A percentile compares a stretch with the other conserved stretches of the same genome.
These are phyloP conservation scores for Arabidopsis arenosa DNA, from an alignment of 345 rosid species.

Conservation along the genomic window DNA sequence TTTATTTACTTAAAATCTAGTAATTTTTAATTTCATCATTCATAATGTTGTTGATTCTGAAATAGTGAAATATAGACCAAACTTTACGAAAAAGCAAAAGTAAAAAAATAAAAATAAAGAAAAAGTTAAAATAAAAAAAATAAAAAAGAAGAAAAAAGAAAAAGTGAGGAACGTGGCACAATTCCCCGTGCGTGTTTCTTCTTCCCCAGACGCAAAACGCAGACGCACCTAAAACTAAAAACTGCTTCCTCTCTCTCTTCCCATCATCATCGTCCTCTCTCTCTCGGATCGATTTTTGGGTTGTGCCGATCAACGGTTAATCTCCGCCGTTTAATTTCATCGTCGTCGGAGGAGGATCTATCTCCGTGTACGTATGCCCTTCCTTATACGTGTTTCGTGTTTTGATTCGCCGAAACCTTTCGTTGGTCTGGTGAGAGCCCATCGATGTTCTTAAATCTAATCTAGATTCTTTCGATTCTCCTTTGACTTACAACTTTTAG, in stretches of 20 bases:
- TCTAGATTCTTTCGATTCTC: not conserved
- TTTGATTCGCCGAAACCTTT: constrained; percentile 29
- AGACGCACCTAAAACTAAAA: constrained; percentile 31
- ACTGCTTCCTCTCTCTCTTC: constrained; percentile 19
- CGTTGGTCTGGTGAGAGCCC: constrained; percentile 33
- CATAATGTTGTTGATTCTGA: not conserved
- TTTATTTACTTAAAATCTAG: not conserved
- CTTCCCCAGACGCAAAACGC: constrained; percentile 42
- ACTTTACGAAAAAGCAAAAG: constrained; percentile 40
- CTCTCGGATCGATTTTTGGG: constrained; percentile 36
- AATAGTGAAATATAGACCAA: constrained; percentile 10
- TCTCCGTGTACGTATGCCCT: constrained; percentile 11
- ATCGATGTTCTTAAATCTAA: constrained; percentile 12
- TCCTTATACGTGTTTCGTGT: not conserved
- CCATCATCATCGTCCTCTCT: constrained; percentile 5
- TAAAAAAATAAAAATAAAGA: not conserved
- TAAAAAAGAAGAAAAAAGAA: not conserved
- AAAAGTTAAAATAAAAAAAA: not conserved
- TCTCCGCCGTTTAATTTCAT: constrained; percentile 26
- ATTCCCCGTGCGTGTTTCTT: constrained; percentile 58
- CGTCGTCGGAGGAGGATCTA: constrained; percentile 16
- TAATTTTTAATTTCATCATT: not conserved
- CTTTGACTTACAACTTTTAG: not conserved
- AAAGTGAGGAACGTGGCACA: constrained; percentile 55
- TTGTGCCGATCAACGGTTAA: constrained; percentile 35